Base-by-base conservation (phyloP, 768 basidiomycete genomes). In the Boletus barrowsii region DNA sequence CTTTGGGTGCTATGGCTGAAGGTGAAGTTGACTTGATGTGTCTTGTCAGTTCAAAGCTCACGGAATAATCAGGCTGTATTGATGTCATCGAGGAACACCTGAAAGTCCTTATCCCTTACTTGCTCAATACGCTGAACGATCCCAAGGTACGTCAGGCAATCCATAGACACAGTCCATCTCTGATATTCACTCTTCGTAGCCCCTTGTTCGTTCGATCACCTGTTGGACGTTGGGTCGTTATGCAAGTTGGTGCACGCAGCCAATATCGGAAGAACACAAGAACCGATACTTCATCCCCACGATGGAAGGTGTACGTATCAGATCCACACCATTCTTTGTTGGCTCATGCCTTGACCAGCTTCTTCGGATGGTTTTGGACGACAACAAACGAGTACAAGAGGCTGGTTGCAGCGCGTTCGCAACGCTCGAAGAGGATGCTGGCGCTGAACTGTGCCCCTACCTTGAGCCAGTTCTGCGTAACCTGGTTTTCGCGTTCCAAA, bases 141-240 rank as follows among this genome's bases (percentile, higher is more conserved):
- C 80, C 90, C 37, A 98, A 98, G 84, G 95, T 91, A 65, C 54
- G 74, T 62, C 13, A 46, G 5, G 17, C 24, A 52, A 51, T 20
- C 56, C 24, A 48, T 13, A 5, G 14, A n/a, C 6, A 24, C 20
- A 20, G 26, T 44, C 18, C 11, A 26, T 32, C 9, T 6, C 51
- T 62, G 29, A 60, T 40, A 30, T 55, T 36, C 43, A 47, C 24
- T 52, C 7, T 54, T 37, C 49, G 26, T 68, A 96, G 92, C 96
- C 97, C 18, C 87, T 98, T 39, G 92, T 99, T 10, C 87, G 97
- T 53, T 98, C 97, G 3, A 99, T 99, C 65, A 93, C 95, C 15
- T 99, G 97, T 70, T 99, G 97, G 97, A 98, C 96, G 0, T 79
- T 99, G n/a, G 96, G 97, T 15, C 87, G 97, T 47, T 99, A 99